Conservation (phyloP, 371 early-diverging fungal genomes). For the Hamiltosporidium tvaerminnensis region DNA sequence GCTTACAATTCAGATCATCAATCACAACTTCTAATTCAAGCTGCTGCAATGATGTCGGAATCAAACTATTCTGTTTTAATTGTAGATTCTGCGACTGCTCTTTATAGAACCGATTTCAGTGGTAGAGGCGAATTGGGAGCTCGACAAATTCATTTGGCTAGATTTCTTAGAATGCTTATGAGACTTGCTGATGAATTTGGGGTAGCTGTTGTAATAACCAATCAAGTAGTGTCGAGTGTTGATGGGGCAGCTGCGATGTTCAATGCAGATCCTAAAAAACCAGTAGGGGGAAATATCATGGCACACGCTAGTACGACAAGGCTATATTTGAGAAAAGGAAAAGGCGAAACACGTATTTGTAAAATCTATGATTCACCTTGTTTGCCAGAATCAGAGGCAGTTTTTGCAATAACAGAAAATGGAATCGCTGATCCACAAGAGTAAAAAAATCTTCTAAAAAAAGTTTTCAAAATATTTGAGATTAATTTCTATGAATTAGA, state of each 20-base stretch:
- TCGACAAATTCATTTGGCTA: constrained; percentile 82
- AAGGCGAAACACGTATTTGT: constrained; percentile 57
- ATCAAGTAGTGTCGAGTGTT: constrained; percentile 90
- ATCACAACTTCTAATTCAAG: constrained; percentile 67
- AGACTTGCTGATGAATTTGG: constrained; percentile 91
- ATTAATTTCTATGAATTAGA: too few relatives aligned
- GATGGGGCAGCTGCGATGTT: constrained; percentile 80
- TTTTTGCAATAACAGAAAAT: constrained; percentile 60
- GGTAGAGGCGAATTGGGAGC: constrained; percentile 92
- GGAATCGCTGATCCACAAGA: constrained; percentile 65
- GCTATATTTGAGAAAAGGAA: constrained; percentile 56
- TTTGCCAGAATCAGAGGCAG: constrained; percentile 59
- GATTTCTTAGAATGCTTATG: constrained; percentile 69
- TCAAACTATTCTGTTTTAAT: constrained; percentile 66
- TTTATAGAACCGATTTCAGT: constrained; percentile 88
- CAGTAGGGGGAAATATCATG: constrained; percentile 91
- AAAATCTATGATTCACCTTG: constrained; percentile 58
- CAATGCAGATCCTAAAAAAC: constrained; percentile 80
- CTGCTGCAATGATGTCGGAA: constrained; percentile 87
- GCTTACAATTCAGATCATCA: constrained; percentile 96
- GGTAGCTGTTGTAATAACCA: constrained; percentile 86
- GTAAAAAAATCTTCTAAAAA: too few relatives aligned
- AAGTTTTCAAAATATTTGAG: too few relatives aligned
- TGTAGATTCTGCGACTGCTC: constrained; percentile 82
- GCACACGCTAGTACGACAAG: constrained; percentile 75